Percentiles rank a stretch among this genome's conserved stretches.
Conservation (phyloP, 192 early-diverging fungal species). For the Coemansia sp. region DNA sequence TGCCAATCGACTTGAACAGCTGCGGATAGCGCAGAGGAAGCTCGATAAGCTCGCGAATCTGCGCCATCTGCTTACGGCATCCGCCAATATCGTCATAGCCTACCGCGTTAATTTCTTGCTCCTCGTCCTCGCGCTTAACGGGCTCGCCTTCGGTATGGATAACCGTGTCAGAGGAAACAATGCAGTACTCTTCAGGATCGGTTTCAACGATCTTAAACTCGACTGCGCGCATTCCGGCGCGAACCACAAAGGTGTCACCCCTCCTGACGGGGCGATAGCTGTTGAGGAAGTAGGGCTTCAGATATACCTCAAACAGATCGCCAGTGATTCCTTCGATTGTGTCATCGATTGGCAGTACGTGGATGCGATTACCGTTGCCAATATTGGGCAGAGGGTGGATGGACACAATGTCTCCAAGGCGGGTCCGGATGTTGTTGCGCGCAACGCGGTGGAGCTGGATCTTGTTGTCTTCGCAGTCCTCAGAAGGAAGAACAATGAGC, state of each 20-base stretch:
- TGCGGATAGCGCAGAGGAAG: constrained; percentile 97
- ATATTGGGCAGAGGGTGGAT: constrained; percentile 92
- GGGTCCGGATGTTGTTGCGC: constrained; percentile 90
- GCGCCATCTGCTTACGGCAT: constrained; percentile 96
- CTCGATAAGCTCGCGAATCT: constrained; percentile 98
- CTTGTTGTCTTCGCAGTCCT: constrained; percentile 88
- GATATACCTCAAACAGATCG: constrained; percentile 95
- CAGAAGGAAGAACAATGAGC: constrained; percentile 89
- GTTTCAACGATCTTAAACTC: constrained; percentile 99
- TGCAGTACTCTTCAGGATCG: constrained; percentile 94
- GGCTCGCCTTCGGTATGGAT: constrained; percentile 99
- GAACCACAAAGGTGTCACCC: constrained; percentile 91
- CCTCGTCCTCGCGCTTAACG: constrained; percentile 98
- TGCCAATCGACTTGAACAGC: constrained; percentile 97
- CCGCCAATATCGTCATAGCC: constrained; percentile 99
- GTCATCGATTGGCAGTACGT: constrained; percentile 96
- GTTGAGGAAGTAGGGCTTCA: constrained; percentile 99
- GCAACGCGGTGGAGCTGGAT: constrained; percentile 95
- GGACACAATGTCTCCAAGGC: constrained; percentile 94
- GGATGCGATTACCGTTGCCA: constrained; percentile 95
- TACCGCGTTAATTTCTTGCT: constrained; percentile 85
- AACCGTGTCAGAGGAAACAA: constrained; percentile 96
- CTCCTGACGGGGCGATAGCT: constrained; percentile 95
- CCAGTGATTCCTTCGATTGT: constrained; percentile 97
- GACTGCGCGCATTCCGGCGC: constrained; percentile 95